Base-by-base conservation (phyloP, 1,139 yeast species). In the Zhuliangozyma blackwelliae region DNA sequence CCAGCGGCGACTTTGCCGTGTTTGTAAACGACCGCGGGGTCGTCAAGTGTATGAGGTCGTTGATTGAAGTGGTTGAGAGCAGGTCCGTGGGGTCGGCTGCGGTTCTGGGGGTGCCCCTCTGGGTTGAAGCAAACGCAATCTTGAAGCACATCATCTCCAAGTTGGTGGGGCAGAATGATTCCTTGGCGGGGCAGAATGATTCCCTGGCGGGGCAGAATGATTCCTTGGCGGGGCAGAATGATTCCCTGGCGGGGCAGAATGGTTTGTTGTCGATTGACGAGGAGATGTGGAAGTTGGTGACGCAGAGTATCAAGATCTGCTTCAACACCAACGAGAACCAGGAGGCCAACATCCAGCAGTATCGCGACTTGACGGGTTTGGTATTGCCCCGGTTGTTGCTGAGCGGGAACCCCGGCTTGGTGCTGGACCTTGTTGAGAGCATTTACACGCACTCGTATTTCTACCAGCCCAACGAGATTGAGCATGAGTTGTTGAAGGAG, bases 1-100 rank as follows among this genome's bases (percentile, higher is more conserved):
- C 48, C 1, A 46, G 70, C 1, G 41, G 41, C 0, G 65, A 68
- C 36, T 59, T 68, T 29, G 43, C 52, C 1, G 50, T 58, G 0
- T 54, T 78, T 19, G 46, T 80, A 2, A 50, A 62, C 8, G 79
- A 79, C 42, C 72, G 69, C 13, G 68, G 78, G 6, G 50, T 81
- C 1, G 47, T 58, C 5, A 56, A 50, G 36, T 36, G 59, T 27
- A 46, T 62, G 28, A 46, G 38, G 30, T 48, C 62, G 12, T 47
- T 59, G 11, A 48, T 61, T 31, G 66, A 56, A 39, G 41, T 59
- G 12, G 51, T 58, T 27, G 49, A 52, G 23, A 58, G 61, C 27
- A 69, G 67, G 40, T 59, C 70, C 2, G 45, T 52, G 10, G 77
- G 79, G 3, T 59, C 61, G 8, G 40, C 36, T 3, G 49, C 43